phyloP scores from a whole-genome alignment of 2,329 filamentous ascomycete genomes.

The Claviceps africana region DNA sequence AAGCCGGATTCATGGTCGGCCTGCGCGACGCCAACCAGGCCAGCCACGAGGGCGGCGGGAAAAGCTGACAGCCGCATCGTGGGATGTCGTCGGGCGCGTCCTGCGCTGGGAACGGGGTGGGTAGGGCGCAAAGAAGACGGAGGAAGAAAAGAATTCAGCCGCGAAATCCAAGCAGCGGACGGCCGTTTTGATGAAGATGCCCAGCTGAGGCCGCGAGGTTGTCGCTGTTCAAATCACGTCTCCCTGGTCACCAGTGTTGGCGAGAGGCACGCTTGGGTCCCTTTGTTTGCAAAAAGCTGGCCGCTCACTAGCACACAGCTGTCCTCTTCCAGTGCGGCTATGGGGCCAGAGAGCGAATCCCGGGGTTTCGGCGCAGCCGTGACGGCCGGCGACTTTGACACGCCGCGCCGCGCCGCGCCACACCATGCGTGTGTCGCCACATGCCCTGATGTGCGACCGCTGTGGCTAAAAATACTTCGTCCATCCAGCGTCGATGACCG shows the following conservation, averaged over 20 bases:
- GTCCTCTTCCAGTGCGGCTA: conserved; percentile 10
- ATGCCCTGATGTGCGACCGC: neutral
- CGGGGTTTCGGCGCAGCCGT: conserved; percentile 3
- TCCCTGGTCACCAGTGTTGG: neutral
- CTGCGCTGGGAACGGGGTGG: neutral
- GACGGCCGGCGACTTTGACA: conserved; percentile 2
- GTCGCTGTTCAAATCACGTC: conserved; percentile 1
- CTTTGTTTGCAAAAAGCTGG: neutral
- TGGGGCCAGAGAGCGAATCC: conserved; percentile 9
- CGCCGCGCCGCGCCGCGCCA: neutral
- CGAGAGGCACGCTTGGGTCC: neutral
- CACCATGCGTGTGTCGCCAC: conserved; percentile 3
- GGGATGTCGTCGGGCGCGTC: conserved; percentile 4
- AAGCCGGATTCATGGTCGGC: conserved; percentile 35
- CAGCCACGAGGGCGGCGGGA: conserved; percentile 34
- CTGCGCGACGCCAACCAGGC: conserved; percentile 34
- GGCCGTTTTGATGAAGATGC: conserved; percentile 2
- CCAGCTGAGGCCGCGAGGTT: conserved; percentile 6
- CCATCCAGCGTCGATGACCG: too few relatives aligned
- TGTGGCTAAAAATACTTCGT: neutral
- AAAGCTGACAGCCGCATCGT: conserved; percentile 35
- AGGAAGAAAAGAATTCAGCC: neutral
- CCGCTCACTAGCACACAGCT: conserved; percentile 8
- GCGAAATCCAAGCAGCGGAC: neutral
- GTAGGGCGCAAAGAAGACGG: neutral